These are phyloP conservation scores for Beauveria medogensis DNA, from an alignment of 2,329 filamentous ascomycete species.

Conservation along the genomic window DNA sequence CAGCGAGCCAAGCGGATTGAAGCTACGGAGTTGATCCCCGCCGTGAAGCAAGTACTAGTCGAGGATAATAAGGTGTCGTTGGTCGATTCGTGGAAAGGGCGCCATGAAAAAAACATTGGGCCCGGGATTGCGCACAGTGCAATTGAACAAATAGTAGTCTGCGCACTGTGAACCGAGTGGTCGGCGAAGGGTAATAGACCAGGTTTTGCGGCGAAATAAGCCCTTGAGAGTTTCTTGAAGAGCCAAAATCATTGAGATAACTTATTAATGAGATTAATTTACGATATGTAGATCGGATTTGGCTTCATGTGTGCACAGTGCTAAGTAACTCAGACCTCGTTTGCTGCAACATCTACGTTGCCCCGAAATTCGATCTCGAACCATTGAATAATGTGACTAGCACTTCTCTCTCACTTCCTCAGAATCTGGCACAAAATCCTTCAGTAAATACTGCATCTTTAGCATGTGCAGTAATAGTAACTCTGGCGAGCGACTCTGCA, in stretches of 20 bases:
- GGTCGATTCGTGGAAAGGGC: background rate
- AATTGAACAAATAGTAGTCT: accelerated
- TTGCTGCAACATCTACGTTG: background rate
- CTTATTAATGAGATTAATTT: too few species aligned
- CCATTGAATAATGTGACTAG: background rate
- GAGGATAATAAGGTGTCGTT: background rate
- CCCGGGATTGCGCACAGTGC: background rate
- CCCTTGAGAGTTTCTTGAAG: too few species aligned
- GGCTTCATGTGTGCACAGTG: background rate
- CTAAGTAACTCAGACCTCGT: background rate
- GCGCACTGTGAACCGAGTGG: background rate
- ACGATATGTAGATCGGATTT: too few species aligned
- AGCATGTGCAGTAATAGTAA: background rate
- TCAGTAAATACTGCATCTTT: background rate
- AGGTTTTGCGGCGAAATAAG: too few species aligned
- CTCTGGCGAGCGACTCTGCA: conserved; percentile 1
- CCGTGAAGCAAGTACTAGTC: background rate
- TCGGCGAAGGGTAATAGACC: background rate
- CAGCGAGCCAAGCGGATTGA: background rate
- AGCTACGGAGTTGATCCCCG: background rate
- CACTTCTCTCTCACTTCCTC: too few species aligned
- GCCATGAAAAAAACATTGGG: background rate
- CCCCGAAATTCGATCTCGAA: background rate
- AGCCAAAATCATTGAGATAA: too few species aligned
- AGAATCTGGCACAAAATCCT: background rate